Conservation (phyloP, 768 basidiomycete species). For the Daedalea quercina region DNA sequence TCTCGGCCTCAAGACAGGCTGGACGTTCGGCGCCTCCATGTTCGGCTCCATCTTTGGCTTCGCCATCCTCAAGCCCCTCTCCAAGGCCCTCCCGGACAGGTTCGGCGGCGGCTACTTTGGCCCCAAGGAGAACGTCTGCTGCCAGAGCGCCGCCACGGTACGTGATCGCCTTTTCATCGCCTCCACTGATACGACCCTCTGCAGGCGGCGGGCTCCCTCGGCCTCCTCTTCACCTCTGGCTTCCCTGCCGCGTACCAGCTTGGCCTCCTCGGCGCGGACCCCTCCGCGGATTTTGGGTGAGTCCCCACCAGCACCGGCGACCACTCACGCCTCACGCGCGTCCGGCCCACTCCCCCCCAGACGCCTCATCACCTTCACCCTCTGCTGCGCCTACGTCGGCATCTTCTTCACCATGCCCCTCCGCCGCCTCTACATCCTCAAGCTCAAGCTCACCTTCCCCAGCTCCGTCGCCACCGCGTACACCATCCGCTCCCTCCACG, state of each 20-base stretch:
- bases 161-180: not conserved
- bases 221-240: conserved; percentile 16
- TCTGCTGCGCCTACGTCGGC: conserved; percentile 17
- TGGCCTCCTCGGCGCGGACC: conserved; percentile 10
- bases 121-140: conserved; percentile 18
- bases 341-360: too few species aligned
- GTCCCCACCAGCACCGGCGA: not conserved
- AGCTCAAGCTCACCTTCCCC: conserved; percentile 18
- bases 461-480: conserved; percentile 17
- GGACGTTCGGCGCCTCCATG: conserved; percentile 17
- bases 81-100: conserved; percentile 9
- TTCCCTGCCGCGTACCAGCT: conserved; percentile 18
- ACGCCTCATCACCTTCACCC: conserved; percentile 17
- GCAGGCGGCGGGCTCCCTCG: conserved; percentile 17
- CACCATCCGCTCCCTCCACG: conserved; percentile 19
- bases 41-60: conserved; percentile 19
- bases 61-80: conserved; percentile 17
- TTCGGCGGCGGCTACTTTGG: conserved; percentile 18
- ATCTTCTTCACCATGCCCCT: conserved; percentile 21
- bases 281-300: conserved; percentile 13
- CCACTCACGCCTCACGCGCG: too few species aligned
- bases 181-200: not conserved
- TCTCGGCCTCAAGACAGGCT: conserved; percentile 16
- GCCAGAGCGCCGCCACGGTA: conserved; percentile 16
- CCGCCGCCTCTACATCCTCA: conserved; percentile 17